Evolutionary conservation across 1,284 basidiomycete species (phyloP).

Genomic region (Pascua sp.): DNA sequence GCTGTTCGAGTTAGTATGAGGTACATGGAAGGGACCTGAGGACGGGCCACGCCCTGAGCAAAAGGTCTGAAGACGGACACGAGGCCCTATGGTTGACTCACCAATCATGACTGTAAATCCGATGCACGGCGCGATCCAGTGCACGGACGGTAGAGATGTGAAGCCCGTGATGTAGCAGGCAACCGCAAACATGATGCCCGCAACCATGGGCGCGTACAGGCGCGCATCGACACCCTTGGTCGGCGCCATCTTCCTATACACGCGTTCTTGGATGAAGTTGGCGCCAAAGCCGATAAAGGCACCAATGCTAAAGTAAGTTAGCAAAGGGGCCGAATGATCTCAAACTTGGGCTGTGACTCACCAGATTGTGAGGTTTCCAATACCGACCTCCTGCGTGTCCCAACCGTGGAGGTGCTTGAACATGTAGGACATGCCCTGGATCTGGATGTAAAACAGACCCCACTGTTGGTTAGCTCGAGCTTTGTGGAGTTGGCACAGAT

Average conservation of each 20-base stretch:
- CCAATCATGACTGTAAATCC: slow-evolving; percentile 58
- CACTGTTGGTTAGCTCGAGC: slow-evolving; percentile 48
- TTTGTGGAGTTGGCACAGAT: neutral
- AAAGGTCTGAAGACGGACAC: too few relatives aligned
- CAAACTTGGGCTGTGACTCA: neutral
- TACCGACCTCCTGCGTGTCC: slow-evolving; percentile 61
- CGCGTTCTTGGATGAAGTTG: slow-evolving; percentile 64
- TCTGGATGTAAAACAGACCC: slow-evolving; percentile 69
- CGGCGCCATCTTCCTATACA: slow-evolving; percentile 54
- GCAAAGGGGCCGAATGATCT: too few relatives aligned
- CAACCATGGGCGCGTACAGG: slow-evolving; percentile 63
- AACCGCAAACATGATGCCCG: slow-evolving; percentile 60
- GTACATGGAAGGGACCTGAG: neutral
- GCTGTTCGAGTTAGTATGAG: slow-evolving; percentile 1
- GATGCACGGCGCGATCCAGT: slow-evolving; percentile 45
- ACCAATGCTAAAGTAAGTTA: slow-evolving; percentile 51
- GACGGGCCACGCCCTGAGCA: neutral
- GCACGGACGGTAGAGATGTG: slow-evolving; percentile 30
- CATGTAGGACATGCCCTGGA: slow-evolving; percentile 64
- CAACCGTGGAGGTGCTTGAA: slow-evolving; percentile 65
- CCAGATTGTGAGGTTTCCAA: slow-evolving; percentile 61
- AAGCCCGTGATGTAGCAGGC: slow-evolving; percentile 58
- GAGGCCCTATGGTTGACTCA: neutral
- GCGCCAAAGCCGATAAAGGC: slow-evolving; percentile 58
- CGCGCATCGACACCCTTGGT: slow-evolving; percentile 68